Conservation (phyloP, 371 early-diverging fungal species). For the Mortierella sp. region DNA sequence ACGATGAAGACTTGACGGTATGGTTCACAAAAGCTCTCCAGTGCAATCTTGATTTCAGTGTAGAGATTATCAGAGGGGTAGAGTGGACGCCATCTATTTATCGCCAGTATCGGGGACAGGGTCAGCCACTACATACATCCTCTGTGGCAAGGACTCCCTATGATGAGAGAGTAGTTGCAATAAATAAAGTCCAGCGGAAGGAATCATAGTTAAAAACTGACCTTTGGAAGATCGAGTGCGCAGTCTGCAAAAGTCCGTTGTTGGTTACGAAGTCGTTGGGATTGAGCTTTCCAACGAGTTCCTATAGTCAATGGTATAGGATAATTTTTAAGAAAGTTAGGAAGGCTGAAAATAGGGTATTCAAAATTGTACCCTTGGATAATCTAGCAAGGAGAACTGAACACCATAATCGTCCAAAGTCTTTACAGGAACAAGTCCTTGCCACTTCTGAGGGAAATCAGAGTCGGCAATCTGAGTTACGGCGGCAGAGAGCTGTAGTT, state of each 20-base stretch:
- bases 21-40: constrained; percentile 84
- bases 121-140: not conserved
- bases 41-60: constrained; percentile 89
- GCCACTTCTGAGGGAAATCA: constrained; percentile 94
- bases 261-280: constrained; percentile 83
- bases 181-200: not conserved
- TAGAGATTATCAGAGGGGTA: constrained; percentile 85
- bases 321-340: constrained; percentile 8
- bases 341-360: constrained; percentile 2
- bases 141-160: not conserved
- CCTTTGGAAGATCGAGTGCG: constrained; percentile 94
- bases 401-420: not conserved
- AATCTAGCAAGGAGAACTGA: too few species aligned
- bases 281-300: constrained; percentile 81
- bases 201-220: constrained; percentile 46
- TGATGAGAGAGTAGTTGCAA: not conserved
- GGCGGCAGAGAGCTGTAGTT: constrained; percentile 92
- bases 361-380: too few species aligned
- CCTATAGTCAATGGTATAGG: constrained; percentile 53
- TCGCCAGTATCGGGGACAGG: not conserved
- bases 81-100: constrained; percentile 84
- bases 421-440: constrained; percentile 79
- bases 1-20: constrained; percentile 86
- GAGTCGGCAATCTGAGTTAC: constrained; percentile 88
- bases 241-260: constrained; percentile 92